Percentiles rank a stretch among this genome's conserved stretches.
These are phyloP conservation scores for Mercurialis annua DNA, from an alignment of 345 rosid genomes.

Conservation along the genomic window DNA sequence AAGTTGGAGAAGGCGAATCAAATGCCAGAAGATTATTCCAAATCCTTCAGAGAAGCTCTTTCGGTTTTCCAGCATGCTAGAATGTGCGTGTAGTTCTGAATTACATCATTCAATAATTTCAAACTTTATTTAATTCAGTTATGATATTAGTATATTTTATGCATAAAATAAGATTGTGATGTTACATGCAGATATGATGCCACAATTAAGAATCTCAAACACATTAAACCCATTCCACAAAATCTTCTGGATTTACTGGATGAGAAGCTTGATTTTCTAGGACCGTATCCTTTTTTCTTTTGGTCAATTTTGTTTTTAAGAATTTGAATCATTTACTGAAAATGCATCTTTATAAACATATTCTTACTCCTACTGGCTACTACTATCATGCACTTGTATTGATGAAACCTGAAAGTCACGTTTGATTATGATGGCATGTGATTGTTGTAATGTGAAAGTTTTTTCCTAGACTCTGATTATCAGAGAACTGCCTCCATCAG, in stretches of 20 bases:
- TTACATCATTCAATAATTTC: background rate
- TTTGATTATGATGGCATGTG: background rate
- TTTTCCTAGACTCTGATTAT: conserved; percentile 28
- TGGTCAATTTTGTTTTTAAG: background rate
- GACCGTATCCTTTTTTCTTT: conserved; percentile 77
- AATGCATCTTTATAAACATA: too few relatives aligned
- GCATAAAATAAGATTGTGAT: background rate
- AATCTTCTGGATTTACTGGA: conserved; percentile 40
- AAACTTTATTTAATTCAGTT: background rate
- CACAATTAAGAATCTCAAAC: conserved; percentile 43
- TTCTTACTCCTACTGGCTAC: background rate
- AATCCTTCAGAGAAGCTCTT: conserved; percentile 63
- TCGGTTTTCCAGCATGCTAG: conserved; percentile 86
- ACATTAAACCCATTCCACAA: conserved; percentile 62
- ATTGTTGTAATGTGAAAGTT: background rate
- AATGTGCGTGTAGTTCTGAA: conserved; percentile 39
- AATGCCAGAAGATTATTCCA: conserved; percentile 74
- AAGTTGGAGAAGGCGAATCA: conserved; percentile 67
- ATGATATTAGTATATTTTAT: background rate
- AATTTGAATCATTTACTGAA: background rate
- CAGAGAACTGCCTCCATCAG: conserved; percentile 71
- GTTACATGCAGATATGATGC: conserved; percentile 58
- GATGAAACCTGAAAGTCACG: background rate
- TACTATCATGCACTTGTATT: background rate
- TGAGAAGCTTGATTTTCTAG: conserved; percentile 71